Conservation (phyloP, 345 rosid genomes). For the Geranium rotundifolium region DNA sequence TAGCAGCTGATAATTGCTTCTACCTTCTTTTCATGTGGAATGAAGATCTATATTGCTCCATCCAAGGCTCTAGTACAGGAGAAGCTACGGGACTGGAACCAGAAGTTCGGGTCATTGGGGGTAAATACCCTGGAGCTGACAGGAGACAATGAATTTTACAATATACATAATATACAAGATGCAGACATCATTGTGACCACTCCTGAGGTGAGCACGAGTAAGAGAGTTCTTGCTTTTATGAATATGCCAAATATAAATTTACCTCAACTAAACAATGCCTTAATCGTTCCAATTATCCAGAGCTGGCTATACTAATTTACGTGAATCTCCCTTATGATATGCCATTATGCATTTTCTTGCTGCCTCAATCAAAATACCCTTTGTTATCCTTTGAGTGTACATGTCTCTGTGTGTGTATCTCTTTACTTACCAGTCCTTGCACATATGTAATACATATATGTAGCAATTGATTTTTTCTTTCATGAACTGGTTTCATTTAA, state of each 20-base stretch:
- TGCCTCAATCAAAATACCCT: background rate
- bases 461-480: no score
- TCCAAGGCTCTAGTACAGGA: slow-evolving; percentile 96
- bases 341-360: background rate
- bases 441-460: background rate
- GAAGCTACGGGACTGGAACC: slow-evolving; percentile 88
- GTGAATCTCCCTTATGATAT: background rate
- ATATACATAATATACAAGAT: slow-evolving; percentile 59
- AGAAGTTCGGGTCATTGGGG: slow-evolving; percentile 71
- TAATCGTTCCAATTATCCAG: background rate
- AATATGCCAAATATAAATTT: background rate
- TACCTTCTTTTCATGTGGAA: slow-evolving; percentile 15
- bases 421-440: background rate
- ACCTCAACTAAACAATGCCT: background rate
- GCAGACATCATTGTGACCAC: slow-evolving; percentile 90
- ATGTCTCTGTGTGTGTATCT: background rate
- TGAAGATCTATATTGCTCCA: slow-evolving; percentile 81
- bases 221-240: background rate
- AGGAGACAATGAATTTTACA: slow-evolving; percentile 78
- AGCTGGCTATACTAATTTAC: background rate
- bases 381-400: no score
- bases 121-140: slow-evolving; percentile 85
- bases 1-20: background rate
- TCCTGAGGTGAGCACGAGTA: slow-evolving; percentile 60
- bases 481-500: background rate